Evolutionary conservation across 129 eudicot species (phyloP).

Genomic region (Saussurea involucrata): DNA sequence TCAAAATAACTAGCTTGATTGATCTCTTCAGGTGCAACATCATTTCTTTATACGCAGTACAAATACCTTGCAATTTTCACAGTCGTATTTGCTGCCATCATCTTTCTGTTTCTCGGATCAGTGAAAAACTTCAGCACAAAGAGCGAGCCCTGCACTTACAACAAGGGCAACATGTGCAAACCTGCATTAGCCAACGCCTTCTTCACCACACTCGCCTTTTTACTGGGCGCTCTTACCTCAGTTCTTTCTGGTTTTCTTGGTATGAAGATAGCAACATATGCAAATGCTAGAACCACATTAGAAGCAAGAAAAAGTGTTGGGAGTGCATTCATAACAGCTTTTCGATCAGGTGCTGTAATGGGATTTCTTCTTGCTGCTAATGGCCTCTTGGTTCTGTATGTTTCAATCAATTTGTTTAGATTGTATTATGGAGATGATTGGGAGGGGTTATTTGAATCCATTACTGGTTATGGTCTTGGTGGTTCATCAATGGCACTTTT

Average conservation of each 20-base stretch:
- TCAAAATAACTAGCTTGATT: too few species aligned
- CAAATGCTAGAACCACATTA: constrained; percentile 55
- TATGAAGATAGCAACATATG: constrained; percentile 51
- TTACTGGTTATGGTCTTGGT: constrained; percentile 62
- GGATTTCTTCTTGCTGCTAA: constrained; percentile 55
- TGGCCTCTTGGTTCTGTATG: constrained; percentile 46
- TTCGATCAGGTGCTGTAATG: constrained; percentile 52
- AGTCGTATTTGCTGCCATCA: constrained; percentile 28
- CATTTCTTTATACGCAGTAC: constrained; percentile 50
- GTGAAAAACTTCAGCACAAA: constrained; percentile 51
- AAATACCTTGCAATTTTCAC: constrained; percentile 49
- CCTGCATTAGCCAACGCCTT: constrained; percentile 56
- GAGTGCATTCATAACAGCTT: constrained; percentile 43
- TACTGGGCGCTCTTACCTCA: constrained; percentile 46
- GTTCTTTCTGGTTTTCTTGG: constrained; percentile 59
- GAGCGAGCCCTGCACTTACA: constrained; percentile 49
- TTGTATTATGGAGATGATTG: constrained; percentile 51
- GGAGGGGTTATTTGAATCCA: constrained; percentile 56
- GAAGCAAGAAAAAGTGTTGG: constrained; percentile 54
- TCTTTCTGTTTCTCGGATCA: constrained; percentile 53
- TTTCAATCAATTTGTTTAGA: constrained; percentile 39
- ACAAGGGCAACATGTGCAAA: constrained; percentile 40
- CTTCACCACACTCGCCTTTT: constrained; percentile 46
- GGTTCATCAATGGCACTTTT: constrained; percentile 59
- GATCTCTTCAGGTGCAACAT: constrained; percentile 46